Evolutionary conservation across 257 asterid genomes (phyloP), one percentile per base, ranked within the genome.

Genomic region (Solanum ossicruentum): DNA sequence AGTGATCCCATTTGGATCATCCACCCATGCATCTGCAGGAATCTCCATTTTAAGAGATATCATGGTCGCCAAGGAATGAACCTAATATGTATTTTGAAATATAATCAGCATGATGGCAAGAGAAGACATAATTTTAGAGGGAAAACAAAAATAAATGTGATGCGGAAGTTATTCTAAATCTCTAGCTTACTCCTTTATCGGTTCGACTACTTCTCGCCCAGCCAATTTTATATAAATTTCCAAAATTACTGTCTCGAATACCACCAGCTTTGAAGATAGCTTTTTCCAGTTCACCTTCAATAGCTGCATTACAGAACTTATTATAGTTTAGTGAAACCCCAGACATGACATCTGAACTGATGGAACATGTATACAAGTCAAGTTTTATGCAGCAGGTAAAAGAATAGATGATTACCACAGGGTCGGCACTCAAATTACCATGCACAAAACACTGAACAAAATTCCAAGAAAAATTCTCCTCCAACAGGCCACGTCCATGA

Each of bases 201-300:
- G 98, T 96, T 86, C 98, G 92, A 86, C 99, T 96, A 91, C 99
- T 96, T 92, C 98, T 95, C 32, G 90, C 99, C 99, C 98, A 94
- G 63, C 95, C 93, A 69, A 95, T 90, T 87, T 95, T 96, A 81
- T 92, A 88, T 92, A 96, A 90, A 88, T 95, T 89, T 75, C 98
- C 99, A 72, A 72, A 96, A 88, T 96, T 96, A 88, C 97, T 95
- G 10, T 95, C 98, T 54, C 95, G 89, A 66, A 95, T 95, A 81
- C 99, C 99, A 72, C 99, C 99, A 85, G 97, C 97, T 71, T 90
- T 88, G 86, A 67, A 95, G 85, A 96, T 90, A 84, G 99, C 98
- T 66, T 91, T 95, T 85, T 96, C 98, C 86, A 94, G 85, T 89
- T 93, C 98, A 86, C 96, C 98, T 93, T 96, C 99, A 87, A 94